A percentile compares a stretch with the other conserved stretches of the same genome.
Evolutionary conservation across 192 early-diverging fungal species (phyloP).

Genomic region (Backusella tarrabulga): DNA sequence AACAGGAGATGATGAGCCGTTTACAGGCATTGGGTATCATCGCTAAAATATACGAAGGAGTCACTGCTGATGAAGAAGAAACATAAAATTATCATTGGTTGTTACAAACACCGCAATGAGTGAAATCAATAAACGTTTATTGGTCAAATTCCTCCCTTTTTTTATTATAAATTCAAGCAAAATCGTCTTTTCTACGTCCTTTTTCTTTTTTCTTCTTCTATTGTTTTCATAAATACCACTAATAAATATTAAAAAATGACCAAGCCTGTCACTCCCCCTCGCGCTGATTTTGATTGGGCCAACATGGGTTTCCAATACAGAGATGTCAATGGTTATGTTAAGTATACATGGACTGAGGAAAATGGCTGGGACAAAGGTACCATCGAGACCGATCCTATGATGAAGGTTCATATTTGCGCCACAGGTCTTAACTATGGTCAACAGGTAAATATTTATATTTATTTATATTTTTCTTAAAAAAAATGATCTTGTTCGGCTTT

Average conservation of each 20-base stretch:
- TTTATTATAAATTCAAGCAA: background rate
- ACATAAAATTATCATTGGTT: background rate
- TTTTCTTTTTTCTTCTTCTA: background rate
- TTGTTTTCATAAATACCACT: background rate
- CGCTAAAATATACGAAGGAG: slow-evolving; percentile 80
- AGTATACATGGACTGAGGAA: slow-evolving; percentile 59
- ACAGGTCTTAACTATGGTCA: slow-evolving; percentile 76
- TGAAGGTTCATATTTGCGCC: slow-evolving; percentile 65
- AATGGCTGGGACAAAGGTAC: slow-evolving; percentile 60
- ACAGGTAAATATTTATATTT: slow-evolving; percentile 38
- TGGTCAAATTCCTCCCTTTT: background rate
- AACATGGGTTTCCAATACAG: slow-evolving; percentile 67
- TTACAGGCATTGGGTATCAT: slow-evolving; percentile 82
- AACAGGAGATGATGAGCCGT: slow-evolving; percentile 60
- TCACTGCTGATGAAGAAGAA: slow-evolving; percentile 49
- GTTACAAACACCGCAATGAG: slow-evolving; percentile 3
- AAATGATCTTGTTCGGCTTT: background rate
- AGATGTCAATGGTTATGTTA: slow-evolving; percentile 61
- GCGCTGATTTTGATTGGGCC: slow-evolving; percentile 57
- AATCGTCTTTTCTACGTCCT: background rate
- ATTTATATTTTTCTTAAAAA: too few species aligned
- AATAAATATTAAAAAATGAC: background rate
- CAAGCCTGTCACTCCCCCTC: slow-evolving; percentile 28
- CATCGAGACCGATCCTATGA: slow-evolving; percentile 49
- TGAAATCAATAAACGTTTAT: background rate